Evolutionary conservation across 2,329 filamentous ascomycete species (phyloP).

Genomic region (Polytolypa hystricis): DNA sequence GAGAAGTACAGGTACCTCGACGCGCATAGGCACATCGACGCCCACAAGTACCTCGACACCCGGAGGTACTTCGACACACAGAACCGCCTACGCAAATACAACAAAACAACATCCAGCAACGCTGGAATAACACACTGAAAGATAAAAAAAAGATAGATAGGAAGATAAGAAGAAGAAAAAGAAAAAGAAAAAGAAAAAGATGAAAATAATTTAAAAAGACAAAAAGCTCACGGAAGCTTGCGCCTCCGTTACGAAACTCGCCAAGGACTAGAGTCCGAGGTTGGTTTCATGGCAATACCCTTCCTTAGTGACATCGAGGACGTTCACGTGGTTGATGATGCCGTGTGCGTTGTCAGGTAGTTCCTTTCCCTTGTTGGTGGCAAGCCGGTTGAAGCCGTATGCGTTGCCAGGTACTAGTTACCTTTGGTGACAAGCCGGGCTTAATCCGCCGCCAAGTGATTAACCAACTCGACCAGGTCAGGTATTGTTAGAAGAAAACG

Average conservation of each 20-base stretch:
- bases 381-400: no score
- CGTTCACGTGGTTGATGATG: constrained; percentile 1
- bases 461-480: constrained; percentile 4
- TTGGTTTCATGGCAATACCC: constrained; percentile 1
- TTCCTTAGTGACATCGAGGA: constrained; percentile 1
- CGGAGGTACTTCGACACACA: no score
- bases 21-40: neutral
- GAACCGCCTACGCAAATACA: no score
- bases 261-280: constrained; percentile 1
- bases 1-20: neutral
- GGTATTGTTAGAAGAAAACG: no score
- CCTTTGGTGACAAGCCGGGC: constrained; percentile 3
- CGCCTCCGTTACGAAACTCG: constrained; percentile 3
- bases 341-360: no score
- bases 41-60: neutral
- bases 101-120: no score
- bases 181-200: neutral
- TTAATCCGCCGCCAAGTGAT: constrained; percentile 2
- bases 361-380: no score
- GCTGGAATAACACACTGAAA: no score
- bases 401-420: constrained; percentile 2
- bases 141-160: no score
- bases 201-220: neutral
- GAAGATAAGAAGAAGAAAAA: neutral
- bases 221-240: constrained; percentile 1